A percentile compares a stretch with the other conserved stretches of the same genome.
Evolutionary conservation across 2,329 filamentous ascomycete species (phyloP).

Genomic region (Achaetomium macrosporum): DNA sequence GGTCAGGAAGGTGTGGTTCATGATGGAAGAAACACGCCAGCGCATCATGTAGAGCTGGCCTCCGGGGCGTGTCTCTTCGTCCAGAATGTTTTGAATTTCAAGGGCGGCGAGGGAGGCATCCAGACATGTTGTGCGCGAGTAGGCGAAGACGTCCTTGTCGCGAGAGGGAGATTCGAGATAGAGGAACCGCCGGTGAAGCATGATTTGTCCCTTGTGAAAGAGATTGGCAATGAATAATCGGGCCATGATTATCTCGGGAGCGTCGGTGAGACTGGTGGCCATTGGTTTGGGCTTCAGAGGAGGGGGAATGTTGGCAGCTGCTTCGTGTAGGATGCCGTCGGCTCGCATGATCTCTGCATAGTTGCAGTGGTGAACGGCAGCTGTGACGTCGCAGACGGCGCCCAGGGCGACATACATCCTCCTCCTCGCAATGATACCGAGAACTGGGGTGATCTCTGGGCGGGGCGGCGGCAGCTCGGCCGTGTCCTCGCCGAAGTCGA

Average conservation of each 20-base stretch:
- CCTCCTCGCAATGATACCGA: conserved; percentile 16
- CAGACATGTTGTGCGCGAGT: conserved; percentile 25
- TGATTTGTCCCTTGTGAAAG: conserved; percentile 18
- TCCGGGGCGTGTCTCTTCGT: conserved; percentile 21
- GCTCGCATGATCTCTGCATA: conserved; percentile 22
- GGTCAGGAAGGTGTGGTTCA: conserved; percentile 25
- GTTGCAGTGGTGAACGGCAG: conserved; percentile 8
- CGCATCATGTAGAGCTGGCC: conserved; percentile 23
- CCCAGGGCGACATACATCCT: conserved; percentile 15
- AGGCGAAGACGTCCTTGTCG: conserved; percentile 15
- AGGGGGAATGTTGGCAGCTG: conserved; percentile 21
- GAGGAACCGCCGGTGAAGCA: conserved; percentile 29
- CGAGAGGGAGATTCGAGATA: not conserved
- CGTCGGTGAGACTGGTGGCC: not conserved
- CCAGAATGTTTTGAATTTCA: conserved; percentile 23
- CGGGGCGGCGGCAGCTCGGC: conserved; percentile 34
- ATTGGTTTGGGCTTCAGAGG: conserved; percentile 16
- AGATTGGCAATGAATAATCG: not conserved
- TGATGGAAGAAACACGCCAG: conserved; percentile 21
- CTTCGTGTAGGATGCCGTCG: conserved; percentile 24
- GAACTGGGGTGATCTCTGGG: conserved; percentile 28
- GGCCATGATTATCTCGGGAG: conserved; percentile 1
- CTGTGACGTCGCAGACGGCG: conserved; percentile 11
- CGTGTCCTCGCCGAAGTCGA: conserved; percentile 35
- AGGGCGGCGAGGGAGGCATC: conserved; percentile 24